Conservation (phyloP, 371 early-diverging fungal species). For the Mortierella sp. region DNA sequence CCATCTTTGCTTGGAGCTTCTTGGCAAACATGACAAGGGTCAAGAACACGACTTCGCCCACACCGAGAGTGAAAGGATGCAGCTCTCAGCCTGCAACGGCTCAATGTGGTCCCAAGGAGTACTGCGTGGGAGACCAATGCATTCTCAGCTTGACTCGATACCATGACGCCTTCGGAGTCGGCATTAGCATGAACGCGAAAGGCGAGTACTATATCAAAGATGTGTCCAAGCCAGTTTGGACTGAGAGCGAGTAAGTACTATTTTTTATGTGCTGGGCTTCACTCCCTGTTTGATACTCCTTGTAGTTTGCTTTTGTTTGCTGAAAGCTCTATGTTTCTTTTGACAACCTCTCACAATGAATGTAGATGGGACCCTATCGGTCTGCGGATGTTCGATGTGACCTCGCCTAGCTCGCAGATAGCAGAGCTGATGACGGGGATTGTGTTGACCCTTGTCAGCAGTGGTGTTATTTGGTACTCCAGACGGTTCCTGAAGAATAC, state of each 20-base stretch:
- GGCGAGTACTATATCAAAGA: conserved; percentile 70
- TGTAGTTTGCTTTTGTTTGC: neutral
- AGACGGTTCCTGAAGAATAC: conserved; percentile 61
- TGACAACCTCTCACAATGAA: neutral
- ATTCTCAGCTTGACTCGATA: conserved; percentile 67
- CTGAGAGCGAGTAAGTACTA: conserved; percentile 77
- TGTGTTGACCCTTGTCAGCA: conserved; percentile 60
- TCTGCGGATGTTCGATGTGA: conserved; percentile 70
- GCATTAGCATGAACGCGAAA: conserved; percentile 72
- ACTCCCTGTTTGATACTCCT: neutral
- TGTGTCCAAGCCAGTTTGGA: conserved; percentile 75
- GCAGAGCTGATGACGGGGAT: conserved; percentile 77
- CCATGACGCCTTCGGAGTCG: conserved; percentile 84
- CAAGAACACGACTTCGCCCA: conserved; percentile 26
- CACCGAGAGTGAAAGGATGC: conserved; percentile 30
- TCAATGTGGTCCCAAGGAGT: conserved; percentile 61
- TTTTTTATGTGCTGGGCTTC: neutral
- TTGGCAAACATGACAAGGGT: conserved; percentile 69
- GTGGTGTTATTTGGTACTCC: conserved; percentile 56
- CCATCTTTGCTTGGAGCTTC: conserved; percentile 62
- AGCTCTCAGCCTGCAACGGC: conserved; percentile 18
- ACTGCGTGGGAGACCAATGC: conserved; percentile 70
- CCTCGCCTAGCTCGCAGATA: conserved; percentile 68
- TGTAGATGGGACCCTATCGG: conserved; percentile 68
- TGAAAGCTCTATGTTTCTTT: neutral